phyloP scores from a whole-genome alignment of 192 early-diverging fungal species.

The Podochytrium sp. region DNA sequence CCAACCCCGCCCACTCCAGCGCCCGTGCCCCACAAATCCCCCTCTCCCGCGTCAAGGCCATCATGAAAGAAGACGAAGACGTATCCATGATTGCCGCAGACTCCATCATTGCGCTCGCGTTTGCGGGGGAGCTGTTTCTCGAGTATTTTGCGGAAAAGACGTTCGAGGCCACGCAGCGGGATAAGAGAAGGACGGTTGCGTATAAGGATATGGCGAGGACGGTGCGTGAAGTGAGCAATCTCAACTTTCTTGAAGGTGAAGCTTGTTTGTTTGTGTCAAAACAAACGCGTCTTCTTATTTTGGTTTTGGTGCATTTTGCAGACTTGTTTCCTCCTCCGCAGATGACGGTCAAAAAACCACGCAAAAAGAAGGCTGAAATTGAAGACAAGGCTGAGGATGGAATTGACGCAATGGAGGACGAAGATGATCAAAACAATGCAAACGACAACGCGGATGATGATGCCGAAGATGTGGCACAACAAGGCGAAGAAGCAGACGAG shows the following conservation, averaged over 20 bases:
- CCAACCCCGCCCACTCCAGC: too few relatives aligned
- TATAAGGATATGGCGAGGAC: constrained; percentile 22
- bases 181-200: constrained; percentile 6
- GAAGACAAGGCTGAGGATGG: neutral
- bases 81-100: constrained; percentile 4
- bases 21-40: constrained; percentile 13
- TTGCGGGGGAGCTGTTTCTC: constrained; percentile 21
- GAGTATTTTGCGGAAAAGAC: constrained; percentile 22
- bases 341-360: constrained; percentile 1
- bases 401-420: neutral
- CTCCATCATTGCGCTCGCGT: constrained; percentile 1
- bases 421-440: neutral
- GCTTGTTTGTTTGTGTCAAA: neutral
- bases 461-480: neutral
- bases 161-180: neutral
- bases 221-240: constrained; percentile 20
- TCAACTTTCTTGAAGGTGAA: constrained; percentile 31
- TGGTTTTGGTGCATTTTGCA: neutral
- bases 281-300: neutral
- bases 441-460: neutral
- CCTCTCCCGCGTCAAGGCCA: constrained; percentile 23
- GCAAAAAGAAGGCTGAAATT: neutral
- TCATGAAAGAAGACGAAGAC: constrained; percentile 32
- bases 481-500: neutral
- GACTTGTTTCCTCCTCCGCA: constrained; percentile 14